phyloP scores from a whole-genome alignment of 2,329 filamentous ascomycete genomes.

The Bipolaris gigantea region DNA sequence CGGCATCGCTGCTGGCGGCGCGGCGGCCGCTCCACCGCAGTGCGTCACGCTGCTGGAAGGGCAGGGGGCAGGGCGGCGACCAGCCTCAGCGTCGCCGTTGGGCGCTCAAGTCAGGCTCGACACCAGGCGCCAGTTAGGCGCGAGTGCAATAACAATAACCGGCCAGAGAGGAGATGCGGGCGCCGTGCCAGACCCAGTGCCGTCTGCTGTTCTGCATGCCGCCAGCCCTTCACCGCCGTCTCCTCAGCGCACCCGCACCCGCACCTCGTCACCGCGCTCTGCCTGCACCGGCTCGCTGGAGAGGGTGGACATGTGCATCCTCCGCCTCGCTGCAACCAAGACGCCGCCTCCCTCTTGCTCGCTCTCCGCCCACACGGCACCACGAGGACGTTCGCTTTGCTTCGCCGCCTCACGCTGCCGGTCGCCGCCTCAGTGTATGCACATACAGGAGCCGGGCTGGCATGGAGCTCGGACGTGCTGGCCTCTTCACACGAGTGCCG shows the following conservation, averaged over 20 bases:
- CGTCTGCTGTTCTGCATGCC: background rate
- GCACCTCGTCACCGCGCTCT: background rate
- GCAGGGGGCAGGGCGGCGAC: constrained; percentile 10
- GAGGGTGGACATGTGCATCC: too few relatives aligned
- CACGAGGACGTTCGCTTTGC: background rate
- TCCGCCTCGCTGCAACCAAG: background rate
- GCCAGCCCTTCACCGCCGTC: background rate
- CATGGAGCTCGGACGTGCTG: constrained; percentile 6
- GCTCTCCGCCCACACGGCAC: background rate
- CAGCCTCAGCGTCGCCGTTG: constrained; percentile 10
- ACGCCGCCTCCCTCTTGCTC: background rate
- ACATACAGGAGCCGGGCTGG: background rate
- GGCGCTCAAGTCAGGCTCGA: constrained; percentile 7
- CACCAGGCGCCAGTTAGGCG: constrained; percentile 11
- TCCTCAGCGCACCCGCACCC: background rate
- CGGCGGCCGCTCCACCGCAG: constrained; percentile 29
- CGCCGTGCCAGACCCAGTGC: background rate
- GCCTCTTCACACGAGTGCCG: constrained; percentile 8
- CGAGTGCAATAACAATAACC: background rate
- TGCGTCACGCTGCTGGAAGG: constrained; percentile 19
- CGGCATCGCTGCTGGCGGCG: constrained; percentile 30
- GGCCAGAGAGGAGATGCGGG: background rate
- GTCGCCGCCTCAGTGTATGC: background rate
- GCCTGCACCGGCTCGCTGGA: background rate
- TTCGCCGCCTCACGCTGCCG: background rate